Conservation (phyloP, 1,284 basidiomycete genomes). For the Pseudozyma sp. region DNA sequence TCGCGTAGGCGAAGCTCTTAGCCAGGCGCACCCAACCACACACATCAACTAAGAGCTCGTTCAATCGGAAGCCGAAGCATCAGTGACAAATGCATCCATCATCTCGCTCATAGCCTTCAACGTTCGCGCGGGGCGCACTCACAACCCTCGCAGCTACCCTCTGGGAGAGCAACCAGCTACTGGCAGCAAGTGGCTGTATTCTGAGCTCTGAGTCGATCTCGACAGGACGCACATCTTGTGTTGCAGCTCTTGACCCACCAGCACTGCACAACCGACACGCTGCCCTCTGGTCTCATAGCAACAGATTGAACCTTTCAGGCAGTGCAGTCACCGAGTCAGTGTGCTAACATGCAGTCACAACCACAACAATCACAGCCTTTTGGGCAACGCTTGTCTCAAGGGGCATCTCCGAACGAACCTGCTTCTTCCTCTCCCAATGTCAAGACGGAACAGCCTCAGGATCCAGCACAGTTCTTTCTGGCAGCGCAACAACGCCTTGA, state of each 20-base stretch:
- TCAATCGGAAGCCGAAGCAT: slow-evolving; percentile 4
- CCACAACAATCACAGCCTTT: slow-evolving; percentile 13
- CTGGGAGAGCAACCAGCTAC: not conserved
- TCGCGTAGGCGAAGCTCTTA: no score
- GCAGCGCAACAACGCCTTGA: slow-evolving; percentile 31
- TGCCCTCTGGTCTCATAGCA: not conserved
- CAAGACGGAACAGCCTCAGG: slow-evolving; percentile 25
- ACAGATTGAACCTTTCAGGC: not conserved
- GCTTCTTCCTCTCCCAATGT: not conserved
- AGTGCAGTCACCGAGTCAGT: not conserved
- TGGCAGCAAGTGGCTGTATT: no score
- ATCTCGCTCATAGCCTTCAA: slow-evolving; percentile 12
- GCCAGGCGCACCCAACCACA: not conserved
- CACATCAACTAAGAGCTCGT: not conserved
- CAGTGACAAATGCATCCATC: slow-evolving; percentile 26
- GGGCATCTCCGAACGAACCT: slow-evolving; percentile 14
- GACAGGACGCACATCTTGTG: no score
- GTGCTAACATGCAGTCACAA: slow-evolving; percentile 32
- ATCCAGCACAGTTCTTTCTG: slow-evolving; percentile 24
- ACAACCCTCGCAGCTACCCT: not conserved
- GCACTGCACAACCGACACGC: not conserved
- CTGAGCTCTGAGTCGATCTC: no score
- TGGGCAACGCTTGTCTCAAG: slow-evolving; percentile 2
- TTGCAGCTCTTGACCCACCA: no score
- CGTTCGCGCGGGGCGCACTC: slow-evolving; percentile 21